These are phyloP conservation scores for Solanum etuberosum DNA, from an alignment of 257 asterid genomes.

Conservation along the genomic window DNA sequence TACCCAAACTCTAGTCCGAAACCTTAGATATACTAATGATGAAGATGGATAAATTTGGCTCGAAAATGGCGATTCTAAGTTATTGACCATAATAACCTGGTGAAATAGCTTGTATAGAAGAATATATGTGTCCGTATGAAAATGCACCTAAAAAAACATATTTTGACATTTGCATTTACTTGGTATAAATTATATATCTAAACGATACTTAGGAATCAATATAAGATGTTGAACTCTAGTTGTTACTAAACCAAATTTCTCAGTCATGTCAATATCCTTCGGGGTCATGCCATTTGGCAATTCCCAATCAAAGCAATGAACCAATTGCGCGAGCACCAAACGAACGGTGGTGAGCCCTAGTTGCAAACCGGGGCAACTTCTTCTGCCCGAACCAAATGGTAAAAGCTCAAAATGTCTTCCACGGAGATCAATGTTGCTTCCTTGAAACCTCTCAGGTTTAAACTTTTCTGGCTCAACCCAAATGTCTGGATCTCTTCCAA, in stretches of 20 bases:
- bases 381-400: conserved; percentile 14
- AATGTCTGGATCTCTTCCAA: conserved; percentile 3
- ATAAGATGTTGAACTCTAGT: neutral
- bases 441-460: conserved; percentile 7
- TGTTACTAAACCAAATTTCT: neutral
- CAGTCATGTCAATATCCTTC: neutral
- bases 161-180: neutral
- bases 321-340: neutral
- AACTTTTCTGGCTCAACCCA: conserved; percentile 12
- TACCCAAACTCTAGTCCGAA: no score
- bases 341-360: neutral
- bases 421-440: neutral
- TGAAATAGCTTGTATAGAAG: neutral
- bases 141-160: neutral
- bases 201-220: conserved; percentile 12
- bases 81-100: neutral
- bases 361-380: conserved; percentile 1
- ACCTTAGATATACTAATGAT: no score
- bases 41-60: no score
- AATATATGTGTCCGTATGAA: neutral
- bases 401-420: conserved; percentile 7
- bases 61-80: neutral
- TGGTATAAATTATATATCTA: neutral
- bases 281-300: neutral
- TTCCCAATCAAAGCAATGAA: conserved; percentile 10